Evolutionary conservation across 164 flowering plant genomes (phyloP).

Genomic region (Berberis thunbergii): DNA sequence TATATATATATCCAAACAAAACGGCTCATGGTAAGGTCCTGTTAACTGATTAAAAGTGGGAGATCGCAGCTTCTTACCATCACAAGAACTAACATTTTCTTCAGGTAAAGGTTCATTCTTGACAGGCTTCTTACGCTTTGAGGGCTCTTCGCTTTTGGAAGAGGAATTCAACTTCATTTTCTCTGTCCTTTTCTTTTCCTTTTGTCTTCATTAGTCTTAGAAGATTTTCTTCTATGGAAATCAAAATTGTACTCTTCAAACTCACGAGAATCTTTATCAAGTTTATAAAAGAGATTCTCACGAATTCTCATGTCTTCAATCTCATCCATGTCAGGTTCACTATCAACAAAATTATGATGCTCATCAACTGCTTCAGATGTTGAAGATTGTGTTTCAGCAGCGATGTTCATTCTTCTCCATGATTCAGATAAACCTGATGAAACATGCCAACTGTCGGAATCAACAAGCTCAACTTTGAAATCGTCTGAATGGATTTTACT

Average conservation of each 20-base stretch:
- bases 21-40: constrained; percentile 78
- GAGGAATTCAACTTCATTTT: constrained; percentile 6
- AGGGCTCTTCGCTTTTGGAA: constrained; percentile 8
- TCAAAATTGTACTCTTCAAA: constrained; percentile 63
- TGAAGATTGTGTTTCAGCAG: neutral
- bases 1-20: constrained; percentile 75
- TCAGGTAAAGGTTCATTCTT: constrained; percentile 9
- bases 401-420: constrained; percentile 24
- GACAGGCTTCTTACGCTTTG: constrained; percentile 9
- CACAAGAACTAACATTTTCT: constrained; percentile 11
- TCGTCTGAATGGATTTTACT: constrained; percentile 11
- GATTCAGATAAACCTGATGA: constrained; percentile 50
- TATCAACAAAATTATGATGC: constrained; percentile 4
- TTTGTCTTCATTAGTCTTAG: constrained; percentile 23
- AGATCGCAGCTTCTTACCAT: constrained; percentile 38
- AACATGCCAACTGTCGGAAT: constrained; percentile 57
- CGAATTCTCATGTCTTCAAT: constrained; percentile 78
- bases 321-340: constrained; percentile 52
- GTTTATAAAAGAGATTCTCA: constrained; percentile 65
- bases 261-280: constrained; percentile 67
- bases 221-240: constrained; percentile 45
- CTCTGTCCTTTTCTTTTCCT: constrained; percentile 25
- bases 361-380: constrained; percentile 16
- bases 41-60: constrained; percentile 78
- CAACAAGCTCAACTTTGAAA: constrained; percentile 52